Percentiles rank a stretch among this genome's conserved stretches.
Conservation (phyloP, 2,329 filamentous ascomycete genomes). For the Sclerotiophoma versabilis region DNA sequence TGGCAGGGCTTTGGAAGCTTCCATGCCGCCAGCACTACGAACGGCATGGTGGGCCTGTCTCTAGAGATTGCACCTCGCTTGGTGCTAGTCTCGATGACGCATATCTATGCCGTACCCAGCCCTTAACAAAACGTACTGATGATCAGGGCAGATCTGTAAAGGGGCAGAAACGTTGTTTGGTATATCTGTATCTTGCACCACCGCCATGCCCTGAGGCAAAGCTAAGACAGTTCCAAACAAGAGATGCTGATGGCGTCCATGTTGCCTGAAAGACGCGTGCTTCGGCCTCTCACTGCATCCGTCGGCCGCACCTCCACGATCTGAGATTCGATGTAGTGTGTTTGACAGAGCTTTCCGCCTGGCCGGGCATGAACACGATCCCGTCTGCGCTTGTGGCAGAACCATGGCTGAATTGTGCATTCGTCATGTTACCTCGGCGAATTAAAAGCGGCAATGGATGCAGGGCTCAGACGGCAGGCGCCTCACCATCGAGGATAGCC, state of each 20-base stretch:
- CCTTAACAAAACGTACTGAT: slow-evolving; percentile 24
- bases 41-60: slow-evolving; percentile 11
- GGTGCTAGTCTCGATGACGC: slow-evolving; percentile 37
- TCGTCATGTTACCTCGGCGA: slow-evolving; percentile 36
- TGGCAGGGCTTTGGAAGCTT: slow-evolving; percentile 5
- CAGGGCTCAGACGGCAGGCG: slow-evolving; percentile 39
- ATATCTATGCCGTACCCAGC: slow-evolving; percentile 27
- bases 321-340: slow-evolving; percentile 31
- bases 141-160: slow-evolving; percentile 21
- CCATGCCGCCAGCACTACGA: slow-evolving; percentile 13
- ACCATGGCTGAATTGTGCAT: slow-evolving; percentile 29
- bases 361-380: slow-evolving; percentile 32
- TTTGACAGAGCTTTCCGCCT: slow-evolving; percentile 24
- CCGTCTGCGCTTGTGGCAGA: slow-evolving; percentile 27
- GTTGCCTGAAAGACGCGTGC: slow-evolving; percentile 2
- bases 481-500: slow-evolving; percentile 36
- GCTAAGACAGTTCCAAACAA: slow-evolving; percentile 21
- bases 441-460: slow-evolving; percentile 30
- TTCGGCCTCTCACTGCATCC: slow-evolving; percentile 14
- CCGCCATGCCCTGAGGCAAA: slow-evolving; percentile 22
- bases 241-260: slow-evolving; percentile 2
- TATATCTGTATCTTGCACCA: slow-evolving; percentile 18
- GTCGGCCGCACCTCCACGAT: slow-evolving; percentile 31
- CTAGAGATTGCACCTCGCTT: slow-evolving; percentile 14
- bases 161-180: slow-evolving; percentile 29